These are phyloP conservation scores for Penicillium longicatenatum DNA, from an alignment of 495 filamentous ascomycete genomes.

Conservation along the genomic window DNA sequence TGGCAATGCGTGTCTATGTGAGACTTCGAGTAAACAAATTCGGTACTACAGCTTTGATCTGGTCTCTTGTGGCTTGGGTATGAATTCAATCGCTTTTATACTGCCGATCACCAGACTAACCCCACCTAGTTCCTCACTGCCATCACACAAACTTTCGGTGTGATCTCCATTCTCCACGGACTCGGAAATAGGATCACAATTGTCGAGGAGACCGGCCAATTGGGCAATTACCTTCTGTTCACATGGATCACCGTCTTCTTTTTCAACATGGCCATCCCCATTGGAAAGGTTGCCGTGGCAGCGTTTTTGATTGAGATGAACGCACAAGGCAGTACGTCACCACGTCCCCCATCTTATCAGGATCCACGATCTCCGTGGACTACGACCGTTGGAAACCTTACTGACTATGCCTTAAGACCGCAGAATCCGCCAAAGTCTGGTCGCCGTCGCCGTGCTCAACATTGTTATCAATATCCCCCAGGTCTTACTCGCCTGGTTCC, in stretches of 20 bases:
- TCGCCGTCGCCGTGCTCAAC: conserved; percentile 24
- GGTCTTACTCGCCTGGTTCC: conserved; percentile 25
- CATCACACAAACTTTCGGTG: conserved; percentile 27
- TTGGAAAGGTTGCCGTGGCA: conserved; percentile 28
- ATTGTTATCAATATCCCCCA: conserved; percentile 30
- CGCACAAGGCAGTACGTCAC: conserved; percentile 21
- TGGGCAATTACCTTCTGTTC: conserved; percentile 27
- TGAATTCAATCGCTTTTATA: not conserved
- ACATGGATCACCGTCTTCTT: conserved; percentile 34
- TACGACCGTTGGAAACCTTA: not conserved
- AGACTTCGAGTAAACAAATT: conserved; percentile 28
- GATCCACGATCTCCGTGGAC: not conserved
- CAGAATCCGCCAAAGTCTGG: conserved; percentile 25
- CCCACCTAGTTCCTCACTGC: conserved; percentile 15
- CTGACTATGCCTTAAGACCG: conserved; percentile 14
- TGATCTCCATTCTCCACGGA: conserved; percentile 26
- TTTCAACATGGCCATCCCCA: conserved; percentile 30
- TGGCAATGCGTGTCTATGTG: conserved; percentile 26
- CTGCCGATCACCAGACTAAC: not conserved
- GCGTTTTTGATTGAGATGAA: conserved; percentile 34
- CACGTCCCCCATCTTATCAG: not conserved
- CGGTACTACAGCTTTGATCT: conserved; percentile 25
- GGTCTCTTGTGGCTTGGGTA: conserved; percentile 30
- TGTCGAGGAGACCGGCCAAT: conserved; percentile 17
- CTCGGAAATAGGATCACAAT: conserved; percentile 25